A percentile compares a stretch with the other conserved stretches of the same genome.
These are phyloP conservation scores for Syzygium malaccense DNA, from an alignment of 441 rosid genomes.

Conservation along the genomic window DNA sequence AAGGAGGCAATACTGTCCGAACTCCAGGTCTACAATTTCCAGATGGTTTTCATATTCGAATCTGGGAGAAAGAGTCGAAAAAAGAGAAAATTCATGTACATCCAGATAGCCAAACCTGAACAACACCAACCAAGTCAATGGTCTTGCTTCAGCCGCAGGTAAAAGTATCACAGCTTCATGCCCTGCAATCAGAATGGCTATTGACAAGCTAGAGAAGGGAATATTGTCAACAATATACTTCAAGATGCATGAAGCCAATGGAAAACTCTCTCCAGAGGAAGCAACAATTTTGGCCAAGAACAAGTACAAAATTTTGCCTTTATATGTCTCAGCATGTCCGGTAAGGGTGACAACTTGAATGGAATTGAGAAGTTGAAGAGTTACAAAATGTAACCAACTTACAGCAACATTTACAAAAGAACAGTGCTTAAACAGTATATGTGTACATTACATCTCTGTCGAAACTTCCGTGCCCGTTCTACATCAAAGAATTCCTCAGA, in stretches of 20 bases:
- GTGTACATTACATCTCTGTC: neutral
- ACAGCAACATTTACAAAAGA: neutral
- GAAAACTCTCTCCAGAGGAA: neutral
- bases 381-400: neutral
- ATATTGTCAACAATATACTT: neutral
- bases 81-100: neutral
- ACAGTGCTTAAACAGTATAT: neutral
- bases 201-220: constrained; percentile 15
- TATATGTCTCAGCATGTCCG: constrained; percentile 2
- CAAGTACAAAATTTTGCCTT: constrained; percentile 11
- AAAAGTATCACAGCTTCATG: neutral
- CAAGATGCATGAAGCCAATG: neutral
- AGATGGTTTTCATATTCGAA: constrained; percentile 63
- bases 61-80: constrained; percentile 24
- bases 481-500: neutral
- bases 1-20: constrained; percentile 74
- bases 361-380: neutral
- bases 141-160: neutral
- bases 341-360: neutral
- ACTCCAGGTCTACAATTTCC: constrained; percentile 96
- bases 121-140: neutral
- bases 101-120: constrained; percentile 1
- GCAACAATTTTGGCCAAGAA: constrained; percentile 1
- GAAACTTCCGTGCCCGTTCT: neutral
- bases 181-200: constrained; percentile 4